Conservation (phyloP, 2,329 filamentous ascomycete genomes). For the Zalaria obscura region DNA sequence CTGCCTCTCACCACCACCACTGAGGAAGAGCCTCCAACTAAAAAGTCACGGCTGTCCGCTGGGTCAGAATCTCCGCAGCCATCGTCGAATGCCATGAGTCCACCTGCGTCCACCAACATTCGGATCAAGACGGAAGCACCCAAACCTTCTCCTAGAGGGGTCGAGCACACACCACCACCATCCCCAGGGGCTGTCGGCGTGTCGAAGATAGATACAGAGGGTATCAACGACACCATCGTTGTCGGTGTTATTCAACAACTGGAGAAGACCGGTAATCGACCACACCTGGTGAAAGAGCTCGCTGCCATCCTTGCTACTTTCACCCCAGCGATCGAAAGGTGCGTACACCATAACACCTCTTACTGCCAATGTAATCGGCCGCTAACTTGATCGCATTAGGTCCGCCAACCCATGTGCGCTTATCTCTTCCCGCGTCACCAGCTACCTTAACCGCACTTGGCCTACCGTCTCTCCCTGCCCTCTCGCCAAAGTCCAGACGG, state of each 20-base stretch:
- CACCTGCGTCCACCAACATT: conserved; percentile 26
- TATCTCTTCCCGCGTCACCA: conserved; percentile 79
- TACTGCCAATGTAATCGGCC: conserved; percentile 7
- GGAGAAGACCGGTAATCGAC: conserved; percentile 78
- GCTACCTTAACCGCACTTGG: conserved; percentile 80
- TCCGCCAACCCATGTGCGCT: conserved; percentile 93
- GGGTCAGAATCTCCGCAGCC: conserved; percentile 22
- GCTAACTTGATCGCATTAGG: conserved; percentile 36
- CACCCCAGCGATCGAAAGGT: conserved; percentile 83
- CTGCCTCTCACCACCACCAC: conserved; percentile 48
- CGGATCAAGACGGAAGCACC: conserved; percentile 34
- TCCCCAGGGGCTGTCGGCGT: conserved; percentile 45
- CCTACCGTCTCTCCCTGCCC: conserved; percentile 68
- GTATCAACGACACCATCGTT: conserved; percentile 90
- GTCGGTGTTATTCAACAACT: conserved; percentile 79
- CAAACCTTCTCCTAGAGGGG: conserved; percentile 27
- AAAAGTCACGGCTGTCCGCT: conserved; percentile 64
- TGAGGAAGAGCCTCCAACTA: conserved; percentile 40
- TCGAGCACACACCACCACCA: conserved; percentile 66
- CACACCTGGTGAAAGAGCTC: conserved; percentile 89
- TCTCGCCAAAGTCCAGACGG: conserved; percentile 81
- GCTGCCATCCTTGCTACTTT: conserved; percentile 62
- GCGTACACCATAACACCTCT: conserved; percentile 29
- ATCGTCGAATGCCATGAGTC: conserved; percentile 23
- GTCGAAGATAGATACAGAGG: conserved; percentile 58